Evolutionary conservation across 2,329 filamentous ascomycete genomes (phyloP).

Genomic region (Clarireedia sp.): DNA sequence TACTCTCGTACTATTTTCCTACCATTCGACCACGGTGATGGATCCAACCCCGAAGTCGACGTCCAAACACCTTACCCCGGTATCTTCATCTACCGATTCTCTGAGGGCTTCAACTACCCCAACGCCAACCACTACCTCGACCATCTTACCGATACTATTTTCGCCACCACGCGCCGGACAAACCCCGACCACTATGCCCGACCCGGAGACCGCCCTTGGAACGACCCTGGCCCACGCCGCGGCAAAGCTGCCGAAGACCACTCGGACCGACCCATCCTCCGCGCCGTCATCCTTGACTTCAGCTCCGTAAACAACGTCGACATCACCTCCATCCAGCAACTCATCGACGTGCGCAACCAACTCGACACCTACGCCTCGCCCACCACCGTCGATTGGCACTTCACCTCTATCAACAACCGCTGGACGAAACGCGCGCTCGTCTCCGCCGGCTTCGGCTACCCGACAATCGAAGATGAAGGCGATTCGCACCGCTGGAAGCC

Average conservation of each 20-base stretch:
- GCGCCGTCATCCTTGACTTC: conserved; percentile 90
- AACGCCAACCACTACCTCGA: conserved; percentile 88
- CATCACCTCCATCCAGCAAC: conserved; percentile 81
- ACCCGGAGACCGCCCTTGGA: conserved; percentile 83
- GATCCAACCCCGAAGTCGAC: conserved; percentile 76
- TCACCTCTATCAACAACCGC: conserved; percentile 85
- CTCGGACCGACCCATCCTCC: conserved; percentile 57
- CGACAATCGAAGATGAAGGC: conserved; percentile 41
- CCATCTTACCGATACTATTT: conserved; percentile 61
- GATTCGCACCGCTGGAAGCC: conserved; percentile 67
- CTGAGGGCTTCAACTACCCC: conserved; percentile 92
- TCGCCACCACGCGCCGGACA: conserved; percentile 66
- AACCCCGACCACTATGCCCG: conserved; percentile 57
- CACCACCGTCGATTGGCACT: conserved; percentile 85
- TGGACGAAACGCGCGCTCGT: conserved; percentile 91
- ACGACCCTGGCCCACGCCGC: conserved; percentile 72
- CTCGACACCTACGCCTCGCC: conserved; percentile 78
- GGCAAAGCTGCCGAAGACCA: conserved; percentile 40
- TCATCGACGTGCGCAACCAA: conserved; percentile 93
- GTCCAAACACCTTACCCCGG: conserved; percentile 81
- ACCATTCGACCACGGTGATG: conserved; percentile 79
- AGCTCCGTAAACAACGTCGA: conserved; percentile 91
- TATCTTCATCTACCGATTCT: conserved; percentile 91
- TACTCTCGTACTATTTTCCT: conserved; percentile 73
- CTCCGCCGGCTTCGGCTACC: conserved; percentile 82